Evolutionary conservation across 2,329 filamentous ascomycete genomes (phyloP), one percentile per base, ranked within the genome.

Genomic region (Pestalotiopsis sp.): DNA sequence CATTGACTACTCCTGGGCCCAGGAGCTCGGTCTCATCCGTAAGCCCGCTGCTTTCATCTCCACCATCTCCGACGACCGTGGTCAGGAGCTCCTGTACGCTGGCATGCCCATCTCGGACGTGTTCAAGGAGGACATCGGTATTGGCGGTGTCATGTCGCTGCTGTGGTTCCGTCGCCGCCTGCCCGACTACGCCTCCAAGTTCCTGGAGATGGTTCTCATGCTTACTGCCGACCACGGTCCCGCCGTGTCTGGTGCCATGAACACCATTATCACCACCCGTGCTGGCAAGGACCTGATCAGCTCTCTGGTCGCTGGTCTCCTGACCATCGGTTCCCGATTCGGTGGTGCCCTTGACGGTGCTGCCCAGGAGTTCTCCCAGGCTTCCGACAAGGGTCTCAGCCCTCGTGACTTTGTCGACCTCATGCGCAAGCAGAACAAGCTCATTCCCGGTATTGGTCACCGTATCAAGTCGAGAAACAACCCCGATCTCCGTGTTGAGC

Each of bases 181-280:
- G 72, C 96, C 96, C 72, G 87, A 92, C 80, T 98, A 98, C 82
- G 96, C 96, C 79, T 97, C 94, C 89, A 97, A 97, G 86, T 99
- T 99, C 89, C 86, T 99, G 76, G 96, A 99, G 89, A 99, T 99
- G 96, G 96, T 99, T 74, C 95, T 99, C 83, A 99, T 99, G 96
- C 91, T 99, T 80, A 99, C 96, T 80, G 96, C 96, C 77, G 96
- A 99, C 81, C 96, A 99, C 91, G 96, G 96, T 84, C 96, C 96
- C 67, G 96, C 96, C 77, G 96, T 99, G 77, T 99, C 96, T 77
- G 96, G 96, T 89, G 96, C 96, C 83, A 99, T 99, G 96, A 99
- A 99, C 92, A 99, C 96, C 82, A 99, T 99, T 83, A 98, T 99
- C 82, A 99, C 96, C 72, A 99, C 96, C 70, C 94, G 96, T 93